phyloP scores from a whole-genome alignment of 495 filamentous ascomycete species.

The Durotheca rogersii region DNA sequence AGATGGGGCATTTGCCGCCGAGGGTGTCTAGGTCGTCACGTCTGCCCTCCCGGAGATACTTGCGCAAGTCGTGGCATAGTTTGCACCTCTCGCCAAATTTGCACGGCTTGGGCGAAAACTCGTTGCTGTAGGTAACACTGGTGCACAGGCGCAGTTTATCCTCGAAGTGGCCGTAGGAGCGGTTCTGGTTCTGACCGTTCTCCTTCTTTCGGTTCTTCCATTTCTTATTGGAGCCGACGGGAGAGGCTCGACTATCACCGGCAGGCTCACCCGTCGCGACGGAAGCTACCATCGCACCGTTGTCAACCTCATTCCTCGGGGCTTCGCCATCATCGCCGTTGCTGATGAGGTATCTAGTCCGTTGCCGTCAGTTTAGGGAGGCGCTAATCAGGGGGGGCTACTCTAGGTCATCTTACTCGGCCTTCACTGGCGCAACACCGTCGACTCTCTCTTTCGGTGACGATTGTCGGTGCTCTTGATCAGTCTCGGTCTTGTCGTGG shows the following conservation, averaged over 20 bases:
- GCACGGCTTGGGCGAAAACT: slow-evolving; percentile 75
- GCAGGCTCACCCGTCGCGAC: slow-evolving; percentile 49
- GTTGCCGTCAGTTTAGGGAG: slow-evolving; percentile 32
- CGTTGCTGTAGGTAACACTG: slow-evolving; percentile 61
- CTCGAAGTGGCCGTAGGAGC: slow-evolving; percentile 77
- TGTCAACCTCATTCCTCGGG: slow-evolving; percentile 46
- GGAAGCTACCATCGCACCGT: slow-evolving; percentile 68
- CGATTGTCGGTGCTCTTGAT: slow-evolving; percentile 30
- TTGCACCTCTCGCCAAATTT: slow-evolving; percentile 75
- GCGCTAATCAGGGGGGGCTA: neutral
- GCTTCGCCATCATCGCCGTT: too few relatives aligned
- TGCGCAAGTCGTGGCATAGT: slow-evolving; percentile 76
- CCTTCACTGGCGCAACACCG: slow-evolving; percentile 80
- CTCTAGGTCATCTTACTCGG: slow-evolving; percentile 61
- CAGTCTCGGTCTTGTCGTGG: slow-evolving; percentile 32
- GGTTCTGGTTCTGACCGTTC: slow-evolving; percentile 80
- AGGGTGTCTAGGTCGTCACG: slow-evolving; percentile 75
- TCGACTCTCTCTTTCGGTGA: slow-evolving; percentile 48
- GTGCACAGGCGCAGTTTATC: slow-evolving; percentile 79
- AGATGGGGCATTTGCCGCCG: slow-evolving; percentile 75
- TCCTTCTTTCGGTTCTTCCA: slow-evolving; percentile 63
- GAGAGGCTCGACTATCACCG: slow-evolving; percentile 33
- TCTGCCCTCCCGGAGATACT: slow-evolving; percentile 81
- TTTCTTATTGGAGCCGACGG: slow-evolving; percentile 45
- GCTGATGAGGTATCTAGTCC: slow-evolving; percentile 61